These are phyloP conservation scores for Xylaria cubensis DNA, from an alignment of 495 filamentous ascomycete genomes.

Conservation along the genomic window DNA sequence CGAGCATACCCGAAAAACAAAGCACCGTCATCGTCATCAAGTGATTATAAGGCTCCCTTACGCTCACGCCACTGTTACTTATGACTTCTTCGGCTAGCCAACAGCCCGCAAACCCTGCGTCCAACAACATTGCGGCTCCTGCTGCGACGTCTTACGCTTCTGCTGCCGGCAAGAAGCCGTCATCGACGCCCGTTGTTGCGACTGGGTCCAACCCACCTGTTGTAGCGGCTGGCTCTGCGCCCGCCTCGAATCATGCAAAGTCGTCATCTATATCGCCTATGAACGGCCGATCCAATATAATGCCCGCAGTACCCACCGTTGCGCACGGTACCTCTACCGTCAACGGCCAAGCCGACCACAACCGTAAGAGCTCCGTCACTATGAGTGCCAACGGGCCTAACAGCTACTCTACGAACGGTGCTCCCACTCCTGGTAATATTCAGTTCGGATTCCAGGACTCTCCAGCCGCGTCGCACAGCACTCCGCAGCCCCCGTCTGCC, in stretches of 20 bases:
- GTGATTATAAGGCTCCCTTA: constrained; percentile 51
- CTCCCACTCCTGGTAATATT: constrained; percentile 62
- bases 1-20: constrained; percentile 25
- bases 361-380: constrained; percentile 82
- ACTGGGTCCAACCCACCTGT: constrained; percentile 68
- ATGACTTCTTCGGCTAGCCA: constrained; percentile 62
- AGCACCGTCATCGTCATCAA: constrained; percentile 34
- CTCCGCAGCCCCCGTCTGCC: constrained; percentile 61
- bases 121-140: constrained; percentile 66
- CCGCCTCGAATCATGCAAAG: constrained; percentile 79
- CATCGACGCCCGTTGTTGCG: constrained; percentile 70
- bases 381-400: constrained; percentile 80
- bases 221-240: constrained; percentile 70
- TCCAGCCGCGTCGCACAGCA: constrained; percentile 68
- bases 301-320: constrained; percentile 68
- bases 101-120: constrained; percentile 59
- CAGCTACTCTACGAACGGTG: constrained; percentile 77
- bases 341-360: constrained; percentile 71
- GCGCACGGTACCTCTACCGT: constrained; percentile 58
- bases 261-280: constrained; percentile 75
- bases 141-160: constrained; percentile 72
- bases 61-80: constrained; percentile 48
- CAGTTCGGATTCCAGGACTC: constrained; percentile 84
- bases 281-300: constrained; percentile 80
- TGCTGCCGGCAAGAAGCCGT: constrained; percentile 77